These are phyloP conservation scores for Boletus smithii DNA, from an alignment of 1,284 basidiomycete species.

Conservation along the genomic window DNA sequence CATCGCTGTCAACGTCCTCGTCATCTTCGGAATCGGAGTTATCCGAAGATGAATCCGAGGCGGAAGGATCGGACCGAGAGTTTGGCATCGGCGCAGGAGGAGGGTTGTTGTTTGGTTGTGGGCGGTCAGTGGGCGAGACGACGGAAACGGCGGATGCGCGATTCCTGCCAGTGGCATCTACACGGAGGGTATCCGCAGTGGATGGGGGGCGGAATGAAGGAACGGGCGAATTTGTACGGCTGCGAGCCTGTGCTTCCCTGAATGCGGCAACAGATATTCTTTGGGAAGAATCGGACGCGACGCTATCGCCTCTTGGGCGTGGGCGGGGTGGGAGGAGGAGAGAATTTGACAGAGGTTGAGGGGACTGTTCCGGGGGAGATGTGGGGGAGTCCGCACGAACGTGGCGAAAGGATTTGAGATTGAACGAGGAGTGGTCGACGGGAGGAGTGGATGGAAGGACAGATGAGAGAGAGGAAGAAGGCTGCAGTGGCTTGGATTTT, in stretches of 20 bases:
- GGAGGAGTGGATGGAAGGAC: slow-evolving; percentile 19
- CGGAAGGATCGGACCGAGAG: slow-evolving; percentile 21
- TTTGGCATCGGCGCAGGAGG: too few species aligned
- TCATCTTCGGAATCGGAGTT: slow-evolving; percentile 31
- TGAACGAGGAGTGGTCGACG: slow-evolving; percentile 48
- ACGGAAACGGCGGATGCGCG: slow-evolving; percentile 34
- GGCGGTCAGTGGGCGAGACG: slow-evolving; percentile 13
- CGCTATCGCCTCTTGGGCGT: slow-evolving; percentile 54
- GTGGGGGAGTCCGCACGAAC: slow-evolving; percentile 42
- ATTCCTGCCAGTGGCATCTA: slow-evolving; percentile 26
- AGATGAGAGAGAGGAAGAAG: too few species aligned
- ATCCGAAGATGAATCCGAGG: slow-evolving; percentile 28
- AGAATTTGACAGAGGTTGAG: slow-evolving; percentile 12
- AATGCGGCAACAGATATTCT: slow-evolving; percentile 76
- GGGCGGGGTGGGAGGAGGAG: slow-evolving; percentile 35
- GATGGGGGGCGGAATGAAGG: slow-evolving; percentile 44
- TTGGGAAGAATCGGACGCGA: slow-evolving; percentile 62
- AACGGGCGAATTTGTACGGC: slow-evolving; percentile 57
- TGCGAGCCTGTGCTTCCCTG: slow-evolving; percentile 67
- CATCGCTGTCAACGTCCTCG: slow-evolving; percentile 35
- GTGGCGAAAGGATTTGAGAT: slow-evolving; percentile 70
- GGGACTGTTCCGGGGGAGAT: slow-evolving; percentile 32
- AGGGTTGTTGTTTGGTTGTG: slow-evolving; percentile 13
- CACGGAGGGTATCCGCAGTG: slow-evolving; percentile 31
- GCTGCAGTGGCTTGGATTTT: slow-evolving; percentile 41